Percentiles rank a stretch among this genome's conserved stretches.
These are phyloP conservation scores for Hapsidospora chrysogenum DNA, from an alignment of 495 filamentous ascomycete genomes.

Conservation along the genomic window DNA sequence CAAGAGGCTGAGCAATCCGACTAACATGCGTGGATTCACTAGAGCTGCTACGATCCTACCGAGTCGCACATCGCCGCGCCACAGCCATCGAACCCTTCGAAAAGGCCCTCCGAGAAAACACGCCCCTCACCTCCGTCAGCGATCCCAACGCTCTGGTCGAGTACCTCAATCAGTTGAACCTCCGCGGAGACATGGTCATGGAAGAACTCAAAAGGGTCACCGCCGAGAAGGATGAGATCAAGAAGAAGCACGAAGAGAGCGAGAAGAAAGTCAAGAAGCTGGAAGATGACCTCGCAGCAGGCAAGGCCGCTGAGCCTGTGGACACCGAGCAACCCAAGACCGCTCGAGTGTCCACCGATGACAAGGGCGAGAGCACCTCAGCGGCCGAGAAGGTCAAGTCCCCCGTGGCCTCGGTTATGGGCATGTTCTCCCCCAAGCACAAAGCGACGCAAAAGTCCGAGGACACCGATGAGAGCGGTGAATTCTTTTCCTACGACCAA, in stretches of 20 bases:
- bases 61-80: slow-evolving; percentile 71
- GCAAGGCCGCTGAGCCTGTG: slow-evolving; percentile 14
- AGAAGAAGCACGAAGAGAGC: slow-evolving; percentile 54
- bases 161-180: slow-evolving; percentile 78
- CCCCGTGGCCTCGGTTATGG: slow-evolving; percentile 18
- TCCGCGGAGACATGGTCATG: slow-evolving; percentile 78
- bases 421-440: slow-evolving; percentile 30
- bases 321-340: slow-evolving; percentile 6
- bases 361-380: slow-evolving; percentile 2
- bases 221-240: slow-evolving; percentile 62
- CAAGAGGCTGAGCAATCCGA: not conserved
- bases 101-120: slow-evolving; percentile 74
- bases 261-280: slow-evolving; percentile 44
- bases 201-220: slow-evolving; percentile 84
- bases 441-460: slow-evolving; percentile 21
- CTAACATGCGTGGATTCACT: not conserved
- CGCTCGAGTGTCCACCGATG: slow-evolving; percentile 1
- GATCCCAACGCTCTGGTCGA: slow-evolving; percentile 78
- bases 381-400: slow-evolving; percentile 13
- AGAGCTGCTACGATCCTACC: slow-evolving; percentile 87
- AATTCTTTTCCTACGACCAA: slow-evolving; percentile 75
- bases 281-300: slow-evolving; percentile 19
- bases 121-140: slow-evolving; percentile 70
- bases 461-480: slow-evolving; percentile 36
- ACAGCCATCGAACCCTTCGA: slow-evolving; percentile 84